Evolutionary conservation across 257 asterid genomes (phyloP), one percentile per base, ranked within the genome.

Genomic region (Solanum lycopersicoides): DNA sequence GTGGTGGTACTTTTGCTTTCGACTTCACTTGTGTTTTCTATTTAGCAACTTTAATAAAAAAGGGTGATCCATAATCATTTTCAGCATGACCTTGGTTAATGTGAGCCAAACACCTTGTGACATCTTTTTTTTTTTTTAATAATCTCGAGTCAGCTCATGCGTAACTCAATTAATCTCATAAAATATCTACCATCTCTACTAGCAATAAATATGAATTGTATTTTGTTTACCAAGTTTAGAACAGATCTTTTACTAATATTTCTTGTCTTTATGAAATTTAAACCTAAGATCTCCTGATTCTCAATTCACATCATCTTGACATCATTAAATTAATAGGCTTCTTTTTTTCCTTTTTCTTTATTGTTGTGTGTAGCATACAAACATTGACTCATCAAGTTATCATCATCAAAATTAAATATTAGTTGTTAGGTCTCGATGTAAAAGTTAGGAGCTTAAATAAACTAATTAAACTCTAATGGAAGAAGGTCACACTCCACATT

Each of bases 341-440:
- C 37, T 32, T 84, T 77, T 37, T 11, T 8, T 9, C 13, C 12
- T 35, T 9, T 32, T 72, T 9, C 44, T 16, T 72, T 72, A 7
- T 71, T 18, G 15, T 72, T 32, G 35, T 60, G 1, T n/a, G 68
- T 45, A 10, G 88, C 86, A 71, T 41, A 59, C 80, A 75, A 53
- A 83, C 83, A 42, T 89, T 89, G 88, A 85, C 88, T 66, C 34
- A 13, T 28, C 42, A 12, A 32, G 25, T 23, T 2, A 76, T 77
- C 15, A 77, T 77, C 6, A 45, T 45, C 18, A 16, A 45, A 50
- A 79, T 45, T 28, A 79, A 28, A 15, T 45, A 28, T 79, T 79
- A 79, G 11, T 0, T 28, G 84, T 16, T 79, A 79, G 42, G 66
- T 79, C 39, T 28, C 28, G 28, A 34, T 72, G 77, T 25, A 79